phyloP scores from a whole-genome alignment of 2,329 filamentous ascomycete genomes.

The Cryphonectria nitschkei region DNA sequence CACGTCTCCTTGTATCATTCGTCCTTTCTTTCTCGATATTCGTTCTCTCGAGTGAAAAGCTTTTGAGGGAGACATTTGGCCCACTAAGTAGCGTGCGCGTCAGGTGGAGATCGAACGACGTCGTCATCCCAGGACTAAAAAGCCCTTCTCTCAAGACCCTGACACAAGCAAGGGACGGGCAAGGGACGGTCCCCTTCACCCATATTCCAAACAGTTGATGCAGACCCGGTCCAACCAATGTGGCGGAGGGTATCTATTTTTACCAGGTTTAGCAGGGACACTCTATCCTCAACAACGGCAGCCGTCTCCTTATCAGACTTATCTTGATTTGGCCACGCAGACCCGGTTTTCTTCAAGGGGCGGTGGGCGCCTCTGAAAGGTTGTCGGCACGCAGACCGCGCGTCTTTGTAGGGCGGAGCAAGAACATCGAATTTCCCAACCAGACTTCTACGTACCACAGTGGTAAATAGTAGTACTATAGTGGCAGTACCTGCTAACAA shows the following conservation, averaged over 20 bases:
- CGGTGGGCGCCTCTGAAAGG: neutral
- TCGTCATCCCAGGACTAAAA: neutral
- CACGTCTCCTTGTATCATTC: neutral
- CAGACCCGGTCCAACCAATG: neutral
- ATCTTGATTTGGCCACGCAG: neutral
- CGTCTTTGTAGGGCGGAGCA: constrained; percentile 1
- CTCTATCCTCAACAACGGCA: neutral
- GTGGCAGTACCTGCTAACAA: neutral
- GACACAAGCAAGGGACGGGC: neutral
- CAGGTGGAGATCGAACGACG: neutral
- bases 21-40: no score
- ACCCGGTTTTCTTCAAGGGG: neutral
- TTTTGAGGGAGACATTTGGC: neutral
- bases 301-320: neutral
- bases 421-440: constrained; percentile 1
- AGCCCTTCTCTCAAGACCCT: neutral
- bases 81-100: constrained; percentile 5
- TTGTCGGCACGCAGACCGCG: neutral
- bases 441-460: neutral
- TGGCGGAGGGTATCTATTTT: neutral
- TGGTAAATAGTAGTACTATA: no score
- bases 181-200: neutral
- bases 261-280: neutral
- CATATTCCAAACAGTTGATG: neutral
- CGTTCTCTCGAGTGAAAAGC: neutral